Conservation (phyloP, 2,329 filamentous ascomycete genomes). For the Xylariaceae sp. region DNA sequence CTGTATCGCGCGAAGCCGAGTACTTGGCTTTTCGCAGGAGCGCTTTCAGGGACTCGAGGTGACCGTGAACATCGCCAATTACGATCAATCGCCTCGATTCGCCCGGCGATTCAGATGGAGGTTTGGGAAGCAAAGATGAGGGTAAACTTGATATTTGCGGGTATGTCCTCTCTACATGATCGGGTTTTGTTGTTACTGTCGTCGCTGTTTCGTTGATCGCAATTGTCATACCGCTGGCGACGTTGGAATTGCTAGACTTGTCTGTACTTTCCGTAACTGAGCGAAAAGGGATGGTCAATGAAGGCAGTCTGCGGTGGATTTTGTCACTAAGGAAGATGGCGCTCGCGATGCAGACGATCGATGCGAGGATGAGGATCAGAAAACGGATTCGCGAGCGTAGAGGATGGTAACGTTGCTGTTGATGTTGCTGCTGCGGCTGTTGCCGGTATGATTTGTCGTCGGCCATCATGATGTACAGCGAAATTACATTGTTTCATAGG, state of each 20-base stretch:
- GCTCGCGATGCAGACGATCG: slow-evolving; percentile 7
- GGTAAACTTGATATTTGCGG: slow-evolving; percentile 23
- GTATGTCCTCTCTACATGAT: slow-evolving; percentile 16
- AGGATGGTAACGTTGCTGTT: not conserved
- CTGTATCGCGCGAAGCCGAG: slow-evolving; percentile 63
- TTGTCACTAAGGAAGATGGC: slow-evolving; percentile 7
- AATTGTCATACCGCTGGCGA: not conserved
- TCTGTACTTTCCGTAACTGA: not conserved
- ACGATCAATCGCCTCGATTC: slow-evolving; percentile 63
- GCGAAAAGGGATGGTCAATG: not conserved
- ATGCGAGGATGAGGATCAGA: slow-evolving; percentile 4
- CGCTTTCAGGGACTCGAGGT: slow-evolving; percentile 58
- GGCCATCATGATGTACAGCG: slow-evolving; percentile 8
- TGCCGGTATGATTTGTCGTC: not conserved
- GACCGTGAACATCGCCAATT: slow-evolving; percentile 90
- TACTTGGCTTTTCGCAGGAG: slow-evolving; percentile 59
- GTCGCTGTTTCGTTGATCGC: not conserved
- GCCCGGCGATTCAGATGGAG: slow-evolving; percentile 22
- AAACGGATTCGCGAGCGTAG: slow-evolving; percentile 6
- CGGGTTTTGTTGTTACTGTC: not conserved
- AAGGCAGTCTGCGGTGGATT: slow-evolving; percentile 1
- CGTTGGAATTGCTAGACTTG: not conserved
- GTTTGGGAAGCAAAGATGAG: slow-evolving; percentile 29
- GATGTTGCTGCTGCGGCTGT: not conserved
- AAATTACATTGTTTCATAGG: not conserved